Conservation (phyloP, 768 basidiomycete species). For the Punctularia strigosozonata region DNA sequence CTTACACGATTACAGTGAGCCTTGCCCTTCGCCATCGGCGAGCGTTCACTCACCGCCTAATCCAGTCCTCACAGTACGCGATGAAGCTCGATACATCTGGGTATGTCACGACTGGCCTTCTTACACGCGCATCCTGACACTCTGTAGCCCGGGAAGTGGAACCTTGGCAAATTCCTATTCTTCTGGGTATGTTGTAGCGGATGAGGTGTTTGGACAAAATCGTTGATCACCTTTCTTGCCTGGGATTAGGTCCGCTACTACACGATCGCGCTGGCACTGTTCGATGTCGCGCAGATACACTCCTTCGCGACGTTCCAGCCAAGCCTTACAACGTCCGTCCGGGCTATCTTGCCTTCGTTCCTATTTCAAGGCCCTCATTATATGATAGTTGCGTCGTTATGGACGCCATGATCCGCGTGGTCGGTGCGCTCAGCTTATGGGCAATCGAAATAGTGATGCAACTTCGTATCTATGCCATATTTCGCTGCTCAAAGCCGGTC, state of each 20-base stretch:
- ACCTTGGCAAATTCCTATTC: slow-evolving; percentile 2
- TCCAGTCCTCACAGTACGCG: no score
- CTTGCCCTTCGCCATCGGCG: no score
- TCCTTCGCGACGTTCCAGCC: slow-evolving; percentile 5
- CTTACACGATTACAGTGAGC: no score
- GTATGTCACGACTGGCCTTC: background rate
- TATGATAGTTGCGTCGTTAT: slow-evolving; percentile 28
- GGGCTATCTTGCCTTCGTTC: no score
- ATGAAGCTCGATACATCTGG: slow-evolving; percentile 2
- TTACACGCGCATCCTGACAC: background rate
- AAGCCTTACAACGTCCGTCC: slow-evolving; percentile 20
- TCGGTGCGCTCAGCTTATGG: slow-evolving; percentile 34
- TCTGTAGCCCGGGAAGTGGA: slow-evolving; percentile 1
- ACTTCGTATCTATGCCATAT: slow-evolving; percentile 32
- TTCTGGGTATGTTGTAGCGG: background rate
- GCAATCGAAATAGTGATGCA: slow-evolving; percentile 38
- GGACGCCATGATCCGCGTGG: slow-evolving; percentile 29
- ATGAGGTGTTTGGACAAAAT: background rate
- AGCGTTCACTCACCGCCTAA: no score
- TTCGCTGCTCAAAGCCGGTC: slow-evolving; percentile 26
- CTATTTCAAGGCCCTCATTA: background rate
- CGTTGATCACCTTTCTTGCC: no score
- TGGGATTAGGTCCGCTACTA: slow-evolving; percentile 37
- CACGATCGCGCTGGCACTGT: slow-evolving; percentile 28
- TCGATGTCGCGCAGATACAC: slow-evolving; percentile 35